Evolutionary conservation across 2,329 filamentous ascomycete species (phyloP).

Genomic region (Coniochaeta sp.): DNA sequence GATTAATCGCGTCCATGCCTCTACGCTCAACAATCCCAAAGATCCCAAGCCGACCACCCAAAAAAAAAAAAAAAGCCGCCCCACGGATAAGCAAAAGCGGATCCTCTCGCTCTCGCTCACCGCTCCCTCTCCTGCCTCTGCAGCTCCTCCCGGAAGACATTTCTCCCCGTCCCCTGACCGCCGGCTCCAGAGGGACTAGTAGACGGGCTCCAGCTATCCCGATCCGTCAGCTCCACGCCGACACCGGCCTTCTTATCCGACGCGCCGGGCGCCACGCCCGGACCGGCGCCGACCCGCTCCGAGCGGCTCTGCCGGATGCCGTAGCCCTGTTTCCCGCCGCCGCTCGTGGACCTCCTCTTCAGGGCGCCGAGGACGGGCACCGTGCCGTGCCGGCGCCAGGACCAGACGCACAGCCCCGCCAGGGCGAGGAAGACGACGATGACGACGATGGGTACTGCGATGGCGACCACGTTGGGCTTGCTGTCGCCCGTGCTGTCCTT

Average conservation of each 20-base stretch:
- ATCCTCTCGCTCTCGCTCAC: neutral
- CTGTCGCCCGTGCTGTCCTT: neutral
- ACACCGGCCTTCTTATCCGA: conserved; percentile 3
- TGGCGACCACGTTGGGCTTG: conserved; percentile 11
- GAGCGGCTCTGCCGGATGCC: conserved; percentile 15
- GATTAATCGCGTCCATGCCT: neutral
- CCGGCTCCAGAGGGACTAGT: conserved; percentile 9
- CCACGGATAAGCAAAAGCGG: neutral
- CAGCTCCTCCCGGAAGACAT: conserved; percentile 29
- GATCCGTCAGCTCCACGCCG: conserved; percentile 21
- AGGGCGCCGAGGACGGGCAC: conserved; percentile 13
- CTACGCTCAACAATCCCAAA: too few relatives aligned
- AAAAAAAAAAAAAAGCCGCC: too few relatives aligned
- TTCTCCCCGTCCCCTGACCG: conserved; percentile 10
- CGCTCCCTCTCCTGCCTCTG: conserved; percentile 20
- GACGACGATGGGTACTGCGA: conserved; percentile 21
- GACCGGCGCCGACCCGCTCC: conserved; percentile 11
- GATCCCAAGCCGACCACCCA: too few relatives aligned
- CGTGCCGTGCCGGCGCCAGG: conserved; percentile 15
- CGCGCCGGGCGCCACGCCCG: neutral
- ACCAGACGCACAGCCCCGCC: conserved; percentile 14
- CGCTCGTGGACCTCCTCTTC: conserved; percentile 4
- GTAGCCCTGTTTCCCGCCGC: conserved; percentile 17
- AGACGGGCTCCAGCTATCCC: conserved; percentile 19
- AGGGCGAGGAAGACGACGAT: conserved; percentile 12